A percentile compares a stretch with the other conserved stretches of the same genome.
These are phyloP conservation scores for Candida ponderosae DNA, from an alignment of 805 yeast genomes.

Conservation along the genomic window DNA sequence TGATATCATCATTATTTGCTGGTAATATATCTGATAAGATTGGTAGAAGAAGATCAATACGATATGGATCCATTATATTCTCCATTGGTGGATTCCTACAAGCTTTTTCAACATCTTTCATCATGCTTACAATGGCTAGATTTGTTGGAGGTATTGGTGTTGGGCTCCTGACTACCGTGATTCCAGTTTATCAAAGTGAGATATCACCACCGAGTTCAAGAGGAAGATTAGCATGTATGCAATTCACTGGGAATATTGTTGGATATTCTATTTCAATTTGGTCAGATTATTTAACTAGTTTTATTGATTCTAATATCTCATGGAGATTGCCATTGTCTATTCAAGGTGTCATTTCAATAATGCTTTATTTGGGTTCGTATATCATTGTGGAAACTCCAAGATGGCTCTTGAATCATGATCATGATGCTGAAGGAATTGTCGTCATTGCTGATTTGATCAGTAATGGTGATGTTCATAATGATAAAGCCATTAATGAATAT, in stretches of 20 bases:
- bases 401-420: conserved; percentile 80
- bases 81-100: conserved; percentile 75
- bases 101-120: conserved; percentile 47
- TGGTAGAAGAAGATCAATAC: conserved; percentile 74
- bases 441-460: conserved; percentile 81
- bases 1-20: conserved; percentile 68
- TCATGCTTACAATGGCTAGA: conserved; percentile 62
- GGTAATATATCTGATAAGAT: conserved; percentile 71
- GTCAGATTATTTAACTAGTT: conserved; percentile 76
- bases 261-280: conserved; percentile 83
- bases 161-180: conserved; percentile 75
- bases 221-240: conserved; percentile 80
- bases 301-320: conserved; percentile 47
- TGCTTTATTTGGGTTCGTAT: conserved; percentile 66
- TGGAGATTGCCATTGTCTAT: conserved; percentile 78
- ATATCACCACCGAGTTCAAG: conserved; percentile 82
- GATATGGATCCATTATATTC: conserved; percentile 72
- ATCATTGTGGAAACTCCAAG: conserved; percentile 84
- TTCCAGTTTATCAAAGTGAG: conserved; percentile 84
- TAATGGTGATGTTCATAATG: conserved; percentile 66
- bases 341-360: conserved; percentile 66
- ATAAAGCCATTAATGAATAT: conserved; percentile 63
- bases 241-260: conserved; percentile 77
- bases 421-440: conserved; percentile 72
- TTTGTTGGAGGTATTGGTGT: conserved; percentile 81